A percentile compares a stretch with the other conserved stretches of the same genome.
These are phyloP conservation scores for Aspergillus oerlinghausenensis DNA, from an alignment of 2,329 filamentous ascomycete genomes.

Conservation along the genomic window DNA sequence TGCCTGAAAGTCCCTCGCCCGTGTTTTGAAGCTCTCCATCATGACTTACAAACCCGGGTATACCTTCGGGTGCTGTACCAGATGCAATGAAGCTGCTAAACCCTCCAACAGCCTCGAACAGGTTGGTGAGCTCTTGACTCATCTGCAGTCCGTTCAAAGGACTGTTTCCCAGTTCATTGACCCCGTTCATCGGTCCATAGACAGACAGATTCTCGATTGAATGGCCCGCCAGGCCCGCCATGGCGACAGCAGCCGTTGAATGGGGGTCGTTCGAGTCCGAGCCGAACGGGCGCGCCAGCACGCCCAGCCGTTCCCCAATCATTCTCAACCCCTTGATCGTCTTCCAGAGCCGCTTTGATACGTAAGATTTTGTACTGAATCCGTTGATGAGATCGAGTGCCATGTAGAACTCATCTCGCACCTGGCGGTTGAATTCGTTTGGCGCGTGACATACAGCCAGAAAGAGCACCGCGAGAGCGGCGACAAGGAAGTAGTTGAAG, in stretches of 20 bases:
- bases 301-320: constrained; percentile 57
- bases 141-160: constrained; percentile 57
- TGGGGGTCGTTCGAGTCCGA: constrained; percentile 51
- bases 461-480: constrained; percentile 60
- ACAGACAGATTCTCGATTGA: constrained; percentile 54
- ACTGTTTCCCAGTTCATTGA: constrained; percentile 46
- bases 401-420: constrained; percentile 65
- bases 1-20: constrained; percentile 40
- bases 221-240: constrained; percentile 62
- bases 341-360: constrained; percentile 60
- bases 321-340: constrained; percentile 61
- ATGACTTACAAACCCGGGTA: constrained; percentile 35
- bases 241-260: constrained; percentile 59
- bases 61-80: constrained; percentile 30
- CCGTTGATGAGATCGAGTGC: constrained; percentile 60
- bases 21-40: constrained; percentile 39
- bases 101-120: constrained; percentile 61
- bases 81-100: constrained; percentile 40
- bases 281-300: constrained; percentile 39
- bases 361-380: constrained; percentile 57
- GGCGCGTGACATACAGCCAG: constrained; percentile 62
- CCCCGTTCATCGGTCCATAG: constrained; percentile 38
- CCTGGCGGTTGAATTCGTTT: constrained; percentile 54
- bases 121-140: constrained; percentile 55
- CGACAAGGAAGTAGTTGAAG: constrained; percentile 65